phyloP scores from a whole-genome alignment of 2,329 filamentous ascomycete genomes.

The Nigrospora oryzae region DNA sequence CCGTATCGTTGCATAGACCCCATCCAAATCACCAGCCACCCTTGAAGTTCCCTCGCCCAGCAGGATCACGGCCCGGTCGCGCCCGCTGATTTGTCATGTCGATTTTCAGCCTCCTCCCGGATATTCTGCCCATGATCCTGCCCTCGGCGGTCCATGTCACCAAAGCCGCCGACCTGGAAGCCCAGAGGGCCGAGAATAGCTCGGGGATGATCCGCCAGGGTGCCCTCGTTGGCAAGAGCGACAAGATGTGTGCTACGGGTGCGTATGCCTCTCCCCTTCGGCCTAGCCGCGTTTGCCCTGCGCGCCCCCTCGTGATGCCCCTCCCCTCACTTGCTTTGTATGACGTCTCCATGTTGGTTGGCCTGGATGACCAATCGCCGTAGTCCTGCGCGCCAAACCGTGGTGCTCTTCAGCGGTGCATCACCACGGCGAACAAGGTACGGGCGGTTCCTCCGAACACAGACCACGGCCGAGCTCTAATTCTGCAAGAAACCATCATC shows the following conservation, averaged over 20 bases:
- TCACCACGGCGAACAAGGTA: constrained; percentile 62
- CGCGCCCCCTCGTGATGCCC: neutral
- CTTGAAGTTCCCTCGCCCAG: no score
- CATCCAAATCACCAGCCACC: no score
- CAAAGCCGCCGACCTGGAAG: constrained; percentile 33
- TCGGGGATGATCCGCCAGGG: constrained; percentile 28
- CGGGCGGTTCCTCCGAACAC: constrained; percentile 8
- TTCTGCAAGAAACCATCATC: constrained; percentile 52
- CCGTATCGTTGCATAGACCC: no score
- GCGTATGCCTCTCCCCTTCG: constrained; percentile 17
- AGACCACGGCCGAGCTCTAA: neutral
- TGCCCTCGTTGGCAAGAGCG: constrained; percentile 56
- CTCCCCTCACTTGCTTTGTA: neutral
- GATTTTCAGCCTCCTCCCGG: constrained; percentile 45
- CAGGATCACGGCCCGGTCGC: no score
- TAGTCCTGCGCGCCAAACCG: constrained; percentile 56
- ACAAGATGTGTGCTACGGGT: constrained; percentile 60
- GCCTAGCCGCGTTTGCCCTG: neutral
- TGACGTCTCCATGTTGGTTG: neutral
- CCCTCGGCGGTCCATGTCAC: constrained; percentile 50
- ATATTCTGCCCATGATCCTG: constrained; percentile 51
- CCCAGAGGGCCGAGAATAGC: constrained; percentile 21
- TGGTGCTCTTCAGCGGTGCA: constrained; percentile 54
- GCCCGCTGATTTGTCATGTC: constrained; percentile 26
- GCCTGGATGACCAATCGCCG: neutral